phyloP scores from a whole-genome alignment of 176 grass and related monocot genomes.

The Aegilops bicornis region DNA sequence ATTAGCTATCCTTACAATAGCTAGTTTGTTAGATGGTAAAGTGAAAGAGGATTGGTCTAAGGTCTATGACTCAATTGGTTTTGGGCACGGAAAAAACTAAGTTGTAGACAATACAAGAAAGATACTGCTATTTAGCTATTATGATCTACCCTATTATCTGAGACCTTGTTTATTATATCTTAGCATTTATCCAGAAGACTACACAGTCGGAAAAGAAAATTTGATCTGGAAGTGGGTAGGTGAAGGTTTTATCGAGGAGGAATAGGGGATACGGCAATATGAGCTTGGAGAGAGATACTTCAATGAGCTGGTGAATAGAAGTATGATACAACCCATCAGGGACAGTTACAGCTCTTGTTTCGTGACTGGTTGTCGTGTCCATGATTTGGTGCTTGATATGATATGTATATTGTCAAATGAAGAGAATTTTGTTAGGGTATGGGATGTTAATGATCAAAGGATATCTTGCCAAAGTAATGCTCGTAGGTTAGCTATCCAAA shows the following conservation, averaged over 20 bases:
- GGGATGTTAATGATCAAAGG: not conserved
- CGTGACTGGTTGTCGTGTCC: not conserved
- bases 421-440: not conserved
- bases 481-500: not conserved
- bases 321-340: not conserved
- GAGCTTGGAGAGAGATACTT: slow-evolving; percentile 20
- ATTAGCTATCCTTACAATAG: no score
- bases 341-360: no score
- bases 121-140: slow-evolving; percentile 16
- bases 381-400: slow-evolving; percentile 16
- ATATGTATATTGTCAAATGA: not conserved
- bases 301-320: not conserved
- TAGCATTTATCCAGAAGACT: not conserved
- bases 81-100: no score
- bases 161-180: slow-evolving; percentile 1
- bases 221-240: not conserved
- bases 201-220: not conserved
- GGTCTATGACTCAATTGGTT: no score
- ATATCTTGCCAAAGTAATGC: not conserved
- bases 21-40: no score
- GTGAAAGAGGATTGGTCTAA: no score
- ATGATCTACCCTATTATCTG: not conserved
- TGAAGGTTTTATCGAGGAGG: slow-evolving; percentile 2
- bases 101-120: not conserved
- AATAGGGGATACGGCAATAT: not conserved